Evolutionary conservation across 805 yeast species (phyloP).

Genomic region (Lipomyces oligophaga): DNA sequence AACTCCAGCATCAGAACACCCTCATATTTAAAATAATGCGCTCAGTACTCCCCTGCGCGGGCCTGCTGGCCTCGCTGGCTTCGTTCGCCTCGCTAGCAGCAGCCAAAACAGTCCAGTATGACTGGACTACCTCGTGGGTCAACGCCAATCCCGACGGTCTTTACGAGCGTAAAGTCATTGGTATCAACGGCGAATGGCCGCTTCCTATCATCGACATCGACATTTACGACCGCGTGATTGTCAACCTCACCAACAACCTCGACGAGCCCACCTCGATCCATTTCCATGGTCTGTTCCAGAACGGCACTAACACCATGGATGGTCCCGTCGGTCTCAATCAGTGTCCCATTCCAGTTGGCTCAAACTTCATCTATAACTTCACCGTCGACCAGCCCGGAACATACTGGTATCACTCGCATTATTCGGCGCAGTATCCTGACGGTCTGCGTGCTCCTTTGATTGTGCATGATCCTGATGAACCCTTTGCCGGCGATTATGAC

Average conservation of each 20-base stretch:
- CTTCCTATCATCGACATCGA: constrained; percentile 72
- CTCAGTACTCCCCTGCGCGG: too few species aligned
- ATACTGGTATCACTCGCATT: constrained; percentile 97
- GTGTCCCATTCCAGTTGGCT: constrained; percentile 86
- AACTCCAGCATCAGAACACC: too few species aligned
- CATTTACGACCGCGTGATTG: constrained; percentile 72
- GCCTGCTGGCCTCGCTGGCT: constrained; percentile 9
- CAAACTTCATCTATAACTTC: constrained; percentile 76
- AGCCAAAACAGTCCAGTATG: constrained; percentile 33
- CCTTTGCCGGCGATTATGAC: constrained; percentile 62
- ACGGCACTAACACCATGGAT: constrained; percentile 74
- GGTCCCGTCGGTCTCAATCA: constrained; percentile 87
- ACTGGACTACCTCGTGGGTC: constrained; percentile 42
- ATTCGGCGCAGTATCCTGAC: constrained; percentile 85
- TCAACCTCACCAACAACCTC: constrained; percentile 70
- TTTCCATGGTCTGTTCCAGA: constrained; percentile 90
- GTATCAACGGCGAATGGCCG: constrained; percentile 72
- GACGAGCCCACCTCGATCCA: constrained; percentile 74
- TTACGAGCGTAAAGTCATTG: constrained; percentile 48
- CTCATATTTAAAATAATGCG: too few species aligned
- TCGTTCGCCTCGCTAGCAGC: constrained; percentile 18
- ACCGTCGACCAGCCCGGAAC: constrained; percentile 86
- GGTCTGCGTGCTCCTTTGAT: constrained; percentile 63
- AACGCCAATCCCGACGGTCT: constrained; percentile 57
- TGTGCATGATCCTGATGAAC: constrained; percentile 64